A percentile compares a stretch with the other conserved stretches of the same genome.
These are phyloP conservation scores for Suillus cothurnatus DNA, from an alignment of 768 basidiomycete genomes.

Conservation along the genomic window DNA sequence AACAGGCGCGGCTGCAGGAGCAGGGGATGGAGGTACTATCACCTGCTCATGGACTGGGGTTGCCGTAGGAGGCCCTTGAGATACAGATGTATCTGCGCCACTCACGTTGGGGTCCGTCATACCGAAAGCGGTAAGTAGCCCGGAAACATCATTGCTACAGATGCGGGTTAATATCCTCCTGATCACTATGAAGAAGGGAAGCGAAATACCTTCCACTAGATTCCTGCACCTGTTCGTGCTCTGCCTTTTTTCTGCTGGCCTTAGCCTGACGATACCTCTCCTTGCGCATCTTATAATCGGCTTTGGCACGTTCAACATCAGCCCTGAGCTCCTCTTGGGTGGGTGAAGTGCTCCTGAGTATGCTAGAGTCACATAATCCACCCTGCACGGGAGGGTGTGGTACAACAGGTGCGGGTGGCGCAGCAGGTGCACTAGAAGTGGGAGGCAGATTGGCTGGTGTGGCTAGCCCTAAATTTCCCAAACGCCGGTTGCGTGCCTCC, in stretches of 20 bases:
- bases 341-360: constrained; percentile 2
- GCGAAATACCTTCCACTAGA: constrained; percentile 28
- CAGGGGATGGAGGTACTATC: constrained; percentile 10
- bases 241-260: constrained; percentile 47
- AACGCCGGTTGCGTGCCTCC: constrained; percentile 5
- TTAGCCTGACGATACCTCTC: constrained; percentile 65
- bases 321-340: constrained; percentile 31
- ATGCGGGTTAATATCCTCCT: constrained; percentile 10
- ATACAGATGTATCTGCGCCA: constrained; percentile 1
- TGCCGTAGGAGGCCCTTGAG: constrained; percentile 5
- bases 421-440: not conserved
- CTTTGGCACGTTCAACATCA: constrained; percentile 67
- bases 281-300: constrained; percentile 67
- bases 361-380: not conserved
- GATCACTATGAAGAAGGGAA: not conserved
- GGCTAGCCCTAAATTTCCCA: not conserved
- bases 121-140: constrained; percentile 23
- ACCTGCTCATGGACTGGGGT: constrained; percentile 14
- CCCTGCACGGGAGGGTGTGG: not conserved
- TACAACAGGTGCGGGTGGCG: not conserved
- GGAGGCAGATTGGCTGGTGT: not conserved
- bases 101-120: constrained; percentile 9
- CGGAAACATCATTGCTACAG: constrained; percentile 24
- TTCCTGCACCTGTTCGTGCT: constrained; percentile 25
- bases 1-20: constrained; percentile 18